Conservation (phyloP, 305 asterid species). For the Solanum hybrid region DNA sequence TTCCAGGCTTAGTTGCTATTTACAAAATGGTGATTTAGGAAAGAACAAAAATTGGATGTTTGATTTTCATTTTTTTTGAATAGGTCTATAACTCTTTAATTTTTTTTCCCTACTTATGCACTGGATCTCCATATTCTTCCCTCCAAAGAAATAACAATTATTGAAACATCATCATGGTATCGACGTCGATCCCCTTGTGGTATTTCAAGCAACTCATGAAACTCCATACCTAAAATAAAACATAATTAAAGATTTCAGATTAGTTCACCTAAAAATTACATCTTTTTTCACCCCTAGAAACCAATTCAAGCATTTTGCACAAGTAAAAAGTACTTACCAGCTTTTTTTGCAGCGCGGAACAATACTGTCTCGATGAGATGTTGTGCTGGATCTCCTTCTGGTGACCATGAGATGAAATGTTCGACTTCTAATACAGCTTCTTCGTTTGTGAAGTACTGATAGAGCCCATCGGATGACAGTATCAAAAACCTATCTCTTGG, state of each 20-base stretch:
- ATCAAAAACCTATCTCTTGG: constrained; percentile 61
- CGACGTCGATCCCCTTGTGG: constrained; percentile 95
- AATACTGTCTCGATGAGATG: constrained; percentile 75
- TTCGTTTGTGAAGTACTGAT: constrained; percentile 85
- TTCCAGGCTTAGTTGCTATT: constrained; percentile 32
- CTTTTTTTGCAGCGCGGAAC: constrained; percentile 91
- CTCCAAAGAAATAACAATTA: constrained; percentile 86
- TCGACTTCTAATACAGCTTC: constrained; percentile 86
- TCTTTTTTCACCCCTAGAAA: not conserved
- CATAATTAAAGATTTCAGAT: not conserved
- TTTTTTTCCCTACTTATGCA: constrained; percentile 37
- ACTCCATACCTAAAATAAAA: constrained; percentile 65
- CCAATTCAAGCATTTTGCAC: not conserved
- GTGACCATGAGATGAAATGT: constrained; percentile 63
- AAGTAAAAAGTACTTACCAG: constrained; percentile 31
- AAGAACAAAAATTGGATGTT: constrained; percentile 40
- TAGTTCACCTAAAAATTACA: not conserved
- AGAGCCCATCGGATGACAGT: constrained; percentile 77
- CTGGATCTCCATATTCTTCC: constrained; percentile 95
- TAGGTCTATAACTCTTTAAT: not conserved
- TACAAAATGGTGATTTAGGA: constrained; percentile 21
- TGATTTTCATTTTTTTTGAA: not conserved
- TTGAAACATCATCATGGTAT: constrained; percentile 88
- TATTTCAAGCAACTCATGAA: constrained; percentile 79
- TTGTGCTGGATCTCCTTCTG: constrained; percentile 93